These are phyloP conservation scores for Allium sativum DNA, from an alignment of 106 monocot species.

Conservation along the genomic window DNA sequence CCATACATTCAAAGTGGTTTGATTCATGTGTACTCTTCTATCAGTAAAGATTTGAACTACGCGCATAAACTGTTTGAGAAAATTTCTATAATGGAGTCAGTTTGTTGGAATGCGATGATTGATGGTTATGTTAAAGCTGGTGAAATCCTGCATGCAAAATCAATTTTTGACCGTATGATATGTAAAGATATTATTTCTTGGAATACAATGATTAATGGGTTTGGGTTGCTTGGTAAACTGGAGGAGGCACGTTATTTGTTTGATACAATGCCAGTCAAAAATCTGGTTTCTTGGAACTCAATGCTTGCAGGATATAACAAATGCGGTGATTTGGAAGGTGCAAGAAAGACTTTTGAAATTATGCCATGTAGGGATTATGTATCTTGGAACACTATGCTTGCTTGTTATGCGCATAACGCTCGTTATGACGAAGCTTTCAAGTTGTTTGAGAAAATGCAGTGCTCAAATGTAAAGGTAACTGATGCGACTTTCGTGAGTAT, in stretches of 20 bases:
- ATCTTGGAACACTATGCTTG: conserved; percentile 54
- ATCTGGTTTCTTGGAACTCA: conserved; percentile 40
- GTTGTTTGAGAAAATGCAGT: conserved; percentile 34
- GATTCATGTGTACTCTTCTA: conserved; percentile 22
- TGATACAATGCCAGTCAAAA: conserved; percentile 31
- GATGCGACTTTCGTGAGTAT: conserved; percentile 40
- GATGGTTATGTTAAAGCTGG: conserved; percentile 40
- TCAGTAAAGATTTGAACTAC: conserved; percentile 6
- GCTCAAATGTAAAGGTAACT: conserved; percentile 15
- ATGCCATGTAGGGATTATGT: conserved; percentile 38
- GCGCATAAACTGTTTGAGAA: conserved; percentile 31
- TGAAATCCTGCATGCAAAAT: conserved; percentile 18
- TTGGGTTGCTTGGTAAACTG: conserved; percentile 14
- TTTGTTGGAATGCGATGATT: conserved; percentile 47
- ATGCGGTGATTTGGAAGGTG: conserved; percentile 45
- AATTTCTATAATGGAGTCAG: conserved; percentile 14
- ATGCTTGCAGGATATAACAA: conserved; percentile 34
- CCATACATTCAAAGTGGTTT: conserved; percentile 26
- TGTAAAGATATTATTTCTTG: conserved; percentile 32
- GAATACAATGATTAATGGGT: conserved; percentile 39
- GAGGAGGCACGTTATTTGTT: conserved; percentile 21
- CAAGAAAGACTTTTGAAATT: conserved; percentile 15
- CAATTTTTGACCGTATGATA: conserved; percentile 32
- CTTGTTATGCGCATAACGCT: conserved; percentile 28
- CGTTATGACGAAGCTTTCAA: conserved; percentile 22